phyloP scores from a whole-genome alignment of 805 yeast genomes.

The Kuraishia ogatae region DNA sequence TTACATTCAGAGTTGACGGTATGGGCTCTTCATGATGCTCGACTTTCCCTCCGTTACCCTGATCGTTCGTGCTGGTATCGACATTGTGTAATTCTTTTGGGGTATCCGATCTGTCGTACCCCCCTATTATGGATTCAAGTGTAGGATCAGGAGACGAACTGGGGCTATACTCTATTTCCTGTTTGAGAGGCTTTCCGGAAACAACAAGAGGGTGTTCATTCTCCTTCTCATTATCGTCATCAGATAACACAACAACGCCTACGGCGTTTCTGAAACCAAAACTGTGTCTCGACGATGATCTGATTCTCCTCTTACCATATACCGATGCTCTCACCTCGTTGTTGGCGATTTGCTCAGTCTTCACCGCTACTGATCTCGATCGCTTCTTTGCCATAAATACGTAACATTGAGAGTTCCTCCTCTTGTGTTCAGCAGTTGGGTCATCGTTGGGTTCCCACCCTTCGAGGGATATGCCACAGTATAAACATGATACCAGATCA shows the following conservation, averaged over 20 bases:
- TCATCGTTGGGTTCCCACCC: constrained; percentile 69
- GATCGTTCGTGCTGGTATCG: no score
- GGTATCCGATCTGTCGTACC: no score
- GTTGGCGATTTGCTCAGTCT: not conserved
- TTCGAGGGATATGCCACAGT: constrained; percentile 54
- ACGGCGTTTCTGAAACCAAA: not conserved
- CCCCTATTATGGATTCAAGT: no score
- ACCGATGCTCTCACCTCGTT: not conserved
- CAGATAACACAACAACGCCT: not conserved
- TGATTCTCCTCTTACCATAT: not conserved
- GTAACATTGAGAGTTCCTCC: constrained; percentile 32
- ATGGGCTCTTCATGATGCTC: no score
- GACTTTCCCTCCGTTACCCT: no score
- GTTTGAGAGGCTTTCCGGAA: not conserved
- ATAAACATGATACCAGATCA: constrained; percentile 53
- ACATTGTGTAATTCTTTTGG: no score
- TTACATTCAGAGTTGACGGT: no score
- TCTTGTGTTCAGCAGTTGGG: constrained; percentile 51
- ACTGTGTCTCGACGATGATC: not conserved
- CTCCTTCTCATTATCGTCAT: not conserved
- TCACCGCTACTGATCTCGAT: not conserved
- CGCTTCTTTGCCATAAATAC: constrained; percentile 17
- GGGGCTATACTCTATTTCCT: not conserved
- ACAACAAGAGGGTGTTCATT: not conserved
- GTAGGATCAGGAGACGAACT: no score